phyloP scores from a whole-genome alignment of 148 eudicot species.

The Rhododendron mucronatum region DNA sequence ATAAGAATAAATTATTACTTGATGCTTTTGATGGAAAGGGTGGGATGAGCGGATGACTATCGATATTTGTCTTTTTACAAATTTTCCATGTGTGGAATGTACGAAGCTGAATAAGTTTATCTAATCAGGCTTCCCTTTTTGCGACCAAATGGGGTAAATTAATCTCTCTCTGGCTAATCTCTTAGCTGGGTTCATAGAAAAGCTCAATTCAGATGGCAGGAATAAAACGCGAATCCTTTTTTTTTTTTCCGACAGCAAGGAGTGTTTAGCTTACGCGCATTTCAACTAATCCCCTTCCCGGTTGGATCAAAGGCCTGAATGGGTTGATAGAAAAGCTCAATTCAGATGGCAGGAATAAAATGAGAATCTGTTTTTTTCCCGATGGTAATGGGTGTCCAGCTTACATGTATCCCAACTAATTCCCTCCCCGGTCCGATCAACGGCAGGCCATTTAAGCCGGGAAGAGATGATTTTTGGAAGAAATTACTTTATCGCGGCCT shows the following conservation, averaged over 20 bases:
- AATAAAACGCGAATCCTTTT: too few species aligned
- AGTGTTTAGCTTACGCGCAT: too few species aligned
- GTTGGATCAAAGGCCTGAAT: not conserved
- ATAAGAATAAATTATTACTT: not conserved
- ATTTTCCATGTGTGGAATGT: not conserved
- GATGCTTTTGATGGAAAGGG: not conserved
- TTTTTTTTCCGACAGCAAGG: too few species aligned
- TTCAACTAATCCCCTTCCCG: too few species aligned
- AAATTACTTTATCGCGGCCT: not conserved
- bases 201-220: not conserved
- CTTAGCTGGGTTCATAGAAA: not conserved
- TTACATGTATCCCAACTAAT: too few species aligned
- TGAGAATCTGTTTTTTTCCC: too few species aligned
- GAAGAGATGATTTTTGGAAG: not conserved
- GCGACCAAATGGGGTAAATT: not conserved
- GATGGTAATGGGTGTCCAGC: too few species aligned
- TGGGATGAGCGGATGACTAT: not conserved
- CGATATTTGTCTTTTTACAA: not conserved
- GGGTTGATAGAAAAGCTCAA: not conserved
- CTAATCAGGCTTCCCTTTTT: too few species aligned
- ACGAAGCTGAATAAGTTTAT: not conserved
- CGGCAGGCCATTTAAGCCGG: too few species aligned
- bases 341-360: not conserved
- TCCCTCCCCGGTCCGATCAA: too few species aligned
- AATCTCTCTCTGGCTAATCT: not conserved